A percentile compares a stretch with the other conserved stretches of the same genome.
These are phyloP conservation scores for Exutisphaerella laricina DNA, from an alignment of 2,329 filamentous ascomycete species.

Conservation along the genomic window DNA sequence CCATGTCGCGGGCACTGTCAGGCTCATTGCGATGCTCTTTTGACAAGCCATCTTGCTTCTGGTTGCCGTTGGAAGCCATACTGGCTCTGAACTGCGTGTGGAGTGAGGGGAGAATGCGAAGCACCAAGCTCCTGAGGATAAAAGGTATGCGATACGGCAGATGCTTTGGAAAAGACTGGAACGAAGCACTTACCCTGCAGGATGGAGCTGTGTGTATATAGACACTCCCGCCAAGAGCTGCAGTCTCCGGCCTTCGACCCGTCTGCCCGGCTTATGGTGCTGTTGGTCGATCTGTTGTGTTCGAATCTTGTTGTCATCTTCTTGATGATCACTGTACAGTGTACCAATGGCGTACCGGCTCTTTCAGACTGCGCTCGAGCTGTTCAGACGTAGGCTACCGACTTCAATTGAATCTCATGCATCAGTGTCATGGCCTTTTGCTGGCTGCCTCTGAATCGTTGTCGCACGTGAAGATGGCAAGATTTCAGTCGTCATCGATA, in stretches of 20 bases:
- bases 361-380: not conserved
- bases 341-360: not conserved
- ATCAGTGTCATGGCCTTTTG: no score
- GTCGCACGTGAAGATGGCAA: not conserved
- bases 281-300: not conserved
- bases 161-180: not conserved
- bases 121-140: not conserved
- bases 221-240: not conserved
- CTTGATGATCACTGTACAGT: not conserved
- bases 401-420: no score
- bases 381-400: no score
- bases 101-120: no score
- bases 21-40: conserved; percentile 3
- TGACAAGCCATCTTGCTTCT: not conserved
- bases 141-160: not conserved
- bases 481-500: not conserved
- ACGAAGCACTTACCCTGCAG: not conserved
- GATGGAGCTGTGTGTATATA: not conserved
- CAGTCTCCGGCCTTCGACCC: not conserved
- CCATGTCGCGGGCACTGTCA: conserved; percentile 7
- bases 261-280: not conserved
- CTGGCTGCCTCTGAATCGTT: not conserved
- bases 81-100: not conserved
- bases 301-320: not conserved
- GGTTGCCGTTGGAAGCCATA: not conserved